Conservation (phyloP, 441 rosid genomes). For the Corymbia calophylla region DNA sequence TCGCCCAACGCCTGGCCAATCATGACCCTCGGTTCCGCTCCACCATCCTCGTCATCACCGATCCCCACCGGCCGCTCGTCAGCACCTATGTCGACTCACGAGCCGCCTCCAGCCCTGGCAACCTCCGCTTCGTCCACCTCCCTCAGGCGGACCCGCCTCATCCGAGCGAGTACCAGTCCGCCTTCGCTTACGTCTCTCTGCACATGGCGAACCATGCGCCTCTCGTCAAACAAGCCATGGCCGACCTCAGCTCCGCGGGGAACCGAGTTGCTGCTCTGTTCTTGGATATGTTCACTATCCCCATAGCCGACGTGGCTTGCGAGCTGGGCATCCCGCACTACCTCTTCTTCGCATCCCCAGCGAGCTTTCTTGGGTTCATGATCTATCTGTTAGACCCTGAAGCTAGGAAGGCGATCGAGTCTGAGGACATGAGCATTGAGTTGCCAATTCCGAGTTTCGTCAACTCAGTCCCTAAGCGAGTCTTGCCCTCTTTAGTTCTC, state of each 20-base stretch:
- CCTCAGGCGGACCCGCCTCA: neutral
- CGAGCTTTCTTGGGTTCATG: neutral
- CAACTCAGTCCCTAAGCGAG: neutral
- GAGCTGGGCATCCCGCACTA: neutral
- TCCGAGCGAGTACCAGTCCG: neutral
- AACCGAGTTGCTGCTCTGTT: neutral
- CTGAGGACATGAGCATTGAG: neutral
- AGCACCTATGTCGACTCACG: neutral
- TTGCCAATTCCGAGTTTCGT: neutral
- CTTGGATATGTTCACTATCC: neutral
- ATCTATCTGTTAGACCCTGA: neutral
- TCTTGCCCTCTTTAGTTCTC: neutral
- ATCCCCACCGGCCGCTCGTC: neutral
- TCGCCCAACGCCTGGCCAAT: neutral
- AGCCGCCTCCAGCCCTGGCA: neutral
- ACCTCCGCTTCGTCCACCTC: slow-evolving; percentile 4
- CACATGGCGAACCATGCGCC: neutral
- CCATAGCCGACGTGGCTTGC: neutral
- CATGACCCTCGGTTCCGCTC: neutral
- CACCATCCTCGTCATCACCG: slow-evolving; percentile 1
- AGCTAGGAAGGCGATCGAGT: neutral
- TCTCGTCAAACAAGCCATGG: neutral
- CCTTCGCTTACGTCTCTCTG: neutral
- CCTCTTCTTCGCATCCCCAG: neutral
- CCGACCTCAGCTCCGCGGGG: neutral